Base-by-base conservation (phyloP, 768 basidiomycete genomes). In the Epithele typhae region DNA sequence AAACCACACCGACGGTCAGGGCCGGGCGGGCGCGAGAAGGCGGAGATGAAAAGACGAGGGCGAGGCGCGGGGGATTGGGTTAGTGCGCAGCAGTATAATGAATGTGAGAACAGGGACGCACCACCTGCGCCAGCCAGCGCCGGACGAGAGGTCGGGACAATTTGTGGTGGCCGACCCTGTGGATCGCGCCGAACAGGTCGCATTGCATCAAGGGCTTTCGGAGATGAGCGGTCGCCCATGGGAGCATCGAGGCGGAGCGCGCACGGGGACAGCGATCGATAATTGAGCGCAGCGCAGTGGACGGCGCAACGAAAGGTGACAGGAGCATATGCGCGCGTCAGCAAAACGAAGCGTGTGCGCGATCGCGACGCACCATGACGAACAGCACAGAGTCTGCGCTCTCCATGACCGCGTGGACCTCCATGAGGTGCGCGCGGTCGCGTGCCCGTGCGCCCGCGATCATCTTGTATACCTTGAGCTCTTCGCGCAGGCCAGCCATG, bases 61-160 rank as follows among this genome's bases (percentile, higher is more conserved):
- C 7, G 27, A 30, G 14, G 27, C 27, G 27, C 8, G 8, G 27
- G 27, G 8, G 27, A 7, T 30, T 30, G 14, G 8, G 27, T 30
- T 30, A 30, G 27, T 14, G 27, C 7, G 14, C 8, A 14, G 27
- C 27, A 7, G 8, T 7, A 49, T 22, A 40, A 41, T 37, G 32
- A 38, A 46, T 23, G 46, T 45, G 50, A 33, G 45, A 41, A 22
- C 37, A 45, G 19, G 25, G 25, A 49, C 49, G 45, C 10, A 59
- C 62, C 33, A 60, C 25, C 42, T 64, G 62, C 3, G 62, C 62
- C 14, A 64, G 36, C 62, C 62, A 64, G 24, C 57, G 51, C 22
- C 49, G 54, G 15, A 46, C 44, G 42, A 49, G 33, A 5, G 14
- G 4, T 30, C 40, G 46, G 32, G 8, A 6, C 18, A 42, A 39